Percentiles rank a stretch among this genome's conserved stretches.
phyloP scores from a whole-genome alignment of 805 yeast genomes.

The Candida odintsovae region DNA sequence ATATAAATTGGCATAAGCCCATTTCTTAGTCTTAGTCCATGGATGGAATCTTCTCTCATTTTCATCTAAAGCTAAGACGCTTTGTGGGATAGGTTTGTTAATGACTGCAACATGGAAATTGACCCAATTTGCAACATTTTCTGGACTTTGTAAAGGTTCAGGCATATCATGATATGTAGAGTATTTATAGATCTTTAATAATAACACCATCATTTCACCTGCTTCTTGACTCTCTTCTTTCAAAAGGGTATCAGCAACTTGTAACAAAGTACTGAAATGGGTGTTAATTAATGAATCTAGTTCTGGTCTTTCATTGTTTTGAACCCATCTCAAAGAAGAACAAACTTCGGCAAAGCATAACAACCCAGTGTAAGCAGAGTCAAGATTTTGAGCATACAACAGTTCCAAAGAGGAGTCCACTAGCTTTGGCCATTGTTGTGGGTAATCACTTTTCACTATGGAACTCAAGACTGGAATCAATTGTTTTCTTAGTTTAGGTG shows the following conservation, averaged over 20 bases:
- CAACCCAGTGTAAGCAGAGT: conserved; percentile 57
- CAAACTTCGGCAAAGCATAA: conserved; percentile 65
- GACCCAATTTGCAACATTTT: conserved; percentile 61
- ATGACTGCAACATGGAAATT: conserved; percentile 68
- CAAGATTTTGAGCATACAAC: conserved; percentile 38
- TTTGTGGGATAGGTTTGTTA: conserved; percentile 50
- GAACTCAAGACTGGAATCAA: conserved; percentile 46
- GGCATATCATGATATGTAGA: conserved; percentile 73
- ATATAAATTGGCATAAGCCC: conserved; percentile 78
- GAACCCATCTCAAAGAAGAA: conserved; percentile 65
- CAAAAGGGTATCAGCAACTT: conserved; percentile 54
- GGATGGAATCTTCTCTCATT: conserved; percentile 47
- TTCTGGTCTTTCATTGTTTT: conserved; percentile 46
- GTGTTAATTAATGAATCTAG: conserved; percentile 49
- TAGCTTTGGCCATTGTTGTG: conserved; percentile 49
- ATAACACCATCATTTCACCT: conserved; percentile 71
- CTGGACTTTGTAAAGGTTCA: conserved; percentile 47
- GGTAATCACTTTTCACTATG: conserved; percentile 47
- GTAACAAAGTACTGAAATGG: conserved; percentile 61
- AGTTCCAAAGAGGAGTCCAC: conserved; percentile 40
- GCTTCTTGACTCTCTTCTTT: conserved; percentile 35
- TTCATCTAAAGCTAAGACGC: conserved; percentile 43
- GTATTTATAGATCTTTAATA: conserved; percentile 74
- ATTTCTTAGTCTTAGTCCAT: conserved; percentile 77
- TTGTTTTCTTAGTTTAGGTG: conserved; percentile 35